A percentile compares a stretch with the other conserved stretches of the same genome.
phyloP scores from a whole-genome alignment of 108 stramenopile genomes.

The Fragilariopsis cylindrus region DNA sequence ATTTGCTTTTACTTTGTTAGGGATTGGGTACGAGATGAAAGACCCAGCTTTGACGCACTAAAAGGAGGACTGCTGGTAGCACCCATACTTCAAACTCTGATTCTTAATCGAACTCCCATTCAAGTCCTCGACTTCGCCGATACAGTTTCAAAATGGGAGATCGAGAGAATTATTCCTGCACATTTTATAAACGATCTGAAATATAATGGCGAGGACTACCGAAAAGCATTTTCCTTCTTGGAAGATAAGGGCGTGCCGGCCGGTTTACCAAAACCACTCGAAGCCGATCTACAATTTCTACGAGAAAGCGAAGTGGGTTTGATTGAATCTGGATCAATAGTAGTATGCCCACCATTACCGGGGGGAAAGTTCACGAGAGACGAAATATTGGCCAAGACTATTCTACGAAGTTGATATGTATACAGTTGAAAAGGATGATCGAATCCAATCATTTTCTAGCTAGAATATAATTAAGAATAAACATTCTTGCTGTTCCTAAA shows the following conservation, averaged over 20 bases:
- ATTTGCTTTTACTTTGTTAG: neutral
- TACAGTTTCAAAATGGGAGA: constrained; percentile 76
- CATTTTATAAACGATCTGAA: constrained; percentile 89
- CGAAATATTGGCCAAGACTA: constrained; percentile 70
- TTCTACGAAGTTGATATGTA: constrained; percentile 8
- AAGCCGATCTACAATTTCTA: constrained; percentile 76
- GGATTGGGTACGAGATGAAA: constrained; percentile 83
- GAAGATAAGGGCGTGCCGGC: constrained; percentile 73
- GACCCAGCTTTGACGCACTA: constrained; percentile 77
- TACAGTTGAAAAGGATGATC: neutral
- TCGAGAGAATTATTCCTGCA: constrained; percentile 87
- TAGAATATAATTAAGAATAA: neutral
- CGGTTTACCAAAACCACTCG: constrained; percentile 80
- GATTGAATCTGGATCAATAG: constrained; percentile 78
- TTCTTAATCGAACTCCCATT: constrained; percentile 85
- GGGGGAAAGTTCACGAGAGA: constrained; percentile 70
- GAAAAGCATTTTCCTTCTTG: constrained; percentile 85
- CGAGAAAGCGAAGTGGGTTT: constrained; percentile 76
- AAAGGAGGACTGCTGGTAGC: constrained; percentile 85
- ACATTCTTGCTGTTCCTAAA: neutral
- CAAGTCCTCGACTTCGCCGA: constrained; percentile 88
- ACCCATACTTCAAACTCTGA: constrained; percentile 90
- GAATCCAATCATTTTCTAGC: neutral
- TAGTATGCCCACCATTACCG: constrained; percentile 65
- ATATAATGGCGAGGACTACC: constrained; percentile 79